These are phyloP conservation scores for Xylaria sp. DNA, from an alignment of 2,329 filamentous ascomycete genomes.

Conservation along the genomic window DNA sequence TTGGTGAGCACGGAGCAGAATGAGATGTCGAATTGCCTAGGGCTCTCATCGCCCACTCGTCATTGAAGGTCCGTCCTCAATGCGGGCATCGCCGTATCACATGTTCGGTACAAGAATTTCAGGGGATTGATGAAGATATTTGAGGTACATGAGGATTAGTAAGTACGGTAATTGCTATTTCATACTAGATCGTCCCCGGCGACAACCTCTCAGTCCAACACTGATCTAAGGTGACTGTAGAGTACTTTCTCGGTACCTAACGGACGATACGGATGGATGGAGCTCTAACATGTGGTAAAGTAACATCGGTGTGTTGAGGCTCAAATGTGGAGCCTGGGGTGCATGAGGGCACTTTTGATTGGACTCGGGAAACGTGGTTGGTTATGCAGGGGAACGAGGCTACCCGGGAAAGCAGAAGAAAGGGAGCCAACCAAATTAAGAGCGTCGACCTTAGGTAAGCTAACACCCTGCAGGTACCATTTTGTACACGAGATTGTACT, in stretches of 20 bases:
- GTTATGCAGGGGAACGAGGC: neutral
- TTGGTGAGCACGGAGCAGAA: neutral
- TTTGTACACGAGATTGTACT: neutral
- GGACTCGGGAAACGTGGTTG: neutral
- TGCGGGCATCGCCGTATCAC: neutral
- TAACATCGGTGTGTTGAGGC: neutral
- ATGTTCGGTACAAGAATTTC: neutral
- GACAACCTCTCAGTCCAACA: too few species aligned
- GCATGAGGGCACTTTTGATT: neutral
- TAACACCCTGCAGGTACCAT: too few species aligned
- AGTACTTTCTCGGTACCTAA: neutral
- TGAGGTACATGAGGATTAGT: too few species aligned
- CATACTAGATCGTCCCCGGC: too few species aligned
- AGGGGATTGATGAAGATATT: neutral
- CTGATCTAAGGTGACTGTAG: too few species aligned
- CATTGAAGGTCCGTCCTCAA: neutral
- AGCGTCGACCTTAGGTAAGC: too few species aligned
- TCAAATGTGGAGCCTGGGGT: neutral
- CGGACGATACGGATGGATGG: too few species aligned
- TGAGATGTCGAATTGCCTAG: neutral
- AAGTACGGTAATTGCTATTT: too few species aligned
- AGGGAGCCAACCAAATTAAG: neutral
- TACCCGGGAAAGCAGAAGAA: slow-evolving; percentile 4
- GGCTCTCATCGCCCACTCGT: neutral
- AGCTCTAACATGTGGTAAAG: neutral